phyloP scores from a whole-genome alignment of 2,329 filamentous ascomycete genomes.

The Talaromyces sp. region DNA sequence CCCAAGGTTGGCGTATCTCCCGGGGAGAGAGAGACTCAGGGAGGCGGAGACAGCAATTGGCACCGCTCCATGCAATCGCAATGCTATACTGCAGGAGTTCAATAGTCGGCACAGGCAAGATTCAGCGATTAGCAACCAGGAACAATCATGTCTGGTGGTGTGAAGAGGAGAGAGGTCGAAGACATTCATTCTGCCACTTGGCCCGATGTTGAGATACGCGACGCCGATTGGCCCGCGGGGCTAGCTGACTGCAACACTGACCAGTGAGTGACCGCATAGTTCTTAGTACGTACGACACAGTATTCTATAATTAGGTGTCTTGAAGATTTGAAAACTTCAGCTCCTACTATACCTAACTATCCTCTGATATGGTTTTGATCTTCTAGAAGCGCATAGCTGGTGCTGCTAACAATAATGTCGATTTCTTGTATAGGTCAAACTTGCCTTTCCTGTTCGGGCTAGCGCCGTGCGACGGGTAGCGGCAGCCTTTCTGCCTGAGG shows the following conservation, averaged over 20 bases:
- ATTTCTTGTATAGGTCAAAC: background rate
- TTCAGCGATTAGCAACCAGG: background rate
- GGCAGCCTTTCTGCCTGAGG: background rate
- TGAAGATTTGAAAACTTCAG: background rate
- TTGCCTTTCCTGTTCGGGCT: slow-evolving; percentile 12
- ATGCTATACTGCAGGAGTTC: background rate
- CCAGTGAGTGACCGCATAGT: background rate
- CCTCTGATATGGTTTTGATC: background rate
- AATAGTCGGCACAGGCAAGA: background rate
- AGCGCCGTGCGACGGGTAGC: slow-evolving; percentile 18
- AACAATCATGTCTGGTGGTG: background rate
- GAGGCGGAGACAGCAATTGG: slow-evolving; percentile 8
- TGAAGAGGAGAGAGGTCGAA: background rate
- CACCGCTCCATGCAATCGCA: slow-evolving; percentile 8
- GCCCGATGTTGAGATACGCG: slow-evolving; percentile 3
- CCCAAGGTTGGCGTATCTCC: slow-evolving; percentile 1
- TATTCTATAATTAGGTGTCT: background rate
- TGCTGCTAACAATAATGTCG: background rate
- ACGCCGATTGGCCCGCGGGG: slow-evolving; percentile 1
- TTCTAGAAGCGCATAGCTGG: background rate
- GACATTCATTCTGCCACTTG: slow-evolving; percentile 7
- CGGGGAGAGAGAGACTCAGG: slow-evolving; percentile 2
- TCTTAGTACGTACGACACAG: background rate
- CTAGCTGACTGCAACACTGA: slow-evolving; percentile 6
- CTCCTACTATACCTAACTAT: background rate